A percentile compares a stretch with the other conserved stretches of the same genome.
These are phyloP conservation scores for Hypoxylon sp. DNA, from an alignment of 2,329 filamentous ascomycete genomes.

Conservation along the genomic window DNA sequence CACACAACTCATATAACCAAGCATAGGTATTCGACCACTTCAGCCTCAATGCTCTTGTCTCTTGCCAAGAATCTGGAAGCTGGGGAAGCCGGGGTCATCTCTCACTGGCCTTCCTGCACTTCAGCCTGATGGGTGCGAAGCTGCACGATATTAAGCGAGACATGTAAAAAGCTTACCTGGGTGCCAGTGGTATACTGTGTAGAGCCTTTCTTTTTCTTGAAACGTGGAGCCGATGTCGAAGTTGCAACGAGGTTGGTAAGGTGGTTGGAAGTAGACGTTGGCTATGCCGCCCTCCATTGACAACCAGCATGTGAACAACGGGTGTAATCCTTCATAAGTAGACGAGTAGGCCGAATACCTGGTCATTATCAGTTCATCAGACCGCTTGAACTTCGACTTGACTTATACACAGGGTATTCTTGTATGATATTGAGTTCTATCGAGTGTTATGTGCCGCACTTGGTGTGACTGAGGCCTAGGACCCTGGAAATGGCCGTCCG, in stretches of 20 bases:
- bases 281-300: not conserved
- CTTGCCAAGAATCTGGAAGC: constrained; percentile 34
- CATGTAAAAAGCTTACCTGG: constrained; percentile 13
- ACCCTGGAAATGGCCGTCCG: constrained; percentile 23
- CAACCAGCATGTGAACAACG: not conserved
- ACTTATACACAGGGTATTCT: constrained; percentile 12
- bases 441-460: constrained; percentile 6
- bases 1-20: constrained; percentile 10
- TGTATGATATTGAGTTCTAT: constrained; percentile 10
- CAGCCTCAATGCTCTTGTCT: constrained; percentile 35
- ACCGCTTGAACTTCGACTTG: constrained; percentile 18
- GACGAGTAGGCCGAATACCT: too few relatives aligned
- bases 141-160: constrained; percentile 30
- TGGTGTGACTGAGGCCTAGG: constrained; percentile 14
- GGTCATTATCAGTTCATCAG: not conserved
- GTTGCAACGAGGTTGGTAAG: not conserved
- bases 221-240: too few relatives aligned
- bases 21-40: constrained; percentile 24
- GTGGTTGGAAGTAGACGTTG: not conserved
- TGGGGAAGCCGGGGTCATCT: constrained; percentile 25
- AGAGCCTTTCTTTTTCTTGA: constrained; percentile 1
- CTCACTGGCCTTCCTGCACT: constrained; percentile 28
- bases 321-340: too few relatives aligned
- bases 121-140: constrained; percentile 29
- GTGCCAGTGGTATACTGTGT: constrained; percentile 14